phyloP scores from a whole-genome alignment of 2,329 filamentous ascomycete species.

The Penicillium sp. region DNA sequence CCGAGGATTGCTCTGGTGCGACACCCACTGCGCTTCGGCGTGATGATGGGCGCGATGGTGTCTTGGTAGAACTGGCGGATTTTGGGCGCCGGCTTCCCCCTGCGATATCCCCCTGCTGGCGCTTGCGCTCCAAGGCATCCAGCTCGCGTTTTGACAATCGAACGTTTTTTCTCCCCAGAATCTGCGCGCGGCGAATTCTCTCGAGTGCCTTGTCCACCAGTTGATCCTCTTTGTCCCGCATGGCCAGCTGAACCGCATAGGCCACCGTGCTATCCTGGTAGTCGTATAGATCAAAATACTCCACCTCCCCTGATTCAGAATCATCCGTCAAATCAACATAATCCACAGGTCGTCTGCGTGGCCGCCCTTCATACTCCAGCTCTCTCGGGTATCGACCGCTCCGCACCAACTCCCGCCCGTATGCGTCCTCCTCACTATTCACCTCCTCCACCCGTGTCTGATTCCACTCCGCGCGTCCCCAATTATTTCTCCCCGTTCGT shows the following conservation, averaged over 20 bases:
- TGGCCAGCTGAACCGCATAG: slow-evolving; percentile 54
- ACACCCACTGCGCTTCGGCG: slow-evolving; percentile 18
- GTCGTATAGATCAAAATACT: slow-evolving; percentile 54
- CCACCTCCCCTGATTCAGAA: slow-evolving; percentile 45
- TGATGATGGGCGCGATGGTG: slow-evolving; percentile 19
- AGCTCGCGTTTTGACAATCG: slow-evolving; percentile 77
- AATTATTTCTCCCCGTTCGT: slow-evolving; percentile 63
- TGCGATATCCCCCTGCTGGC: slow-evolving; percentile 50
- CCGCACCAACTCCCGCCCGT: slow-evolving; percentile 25
- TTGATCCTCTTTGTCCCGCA: slow-evolving; percentile 68
- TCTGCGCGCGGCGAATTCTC: slow-evolving; percentile 75
- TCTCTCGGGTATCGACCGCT: slow-evolving; percentile 32
- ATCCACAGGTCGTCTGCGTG: slow-evolving; percentile 36
- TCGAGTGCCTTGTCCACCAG: slow-evolving; percentile 75
- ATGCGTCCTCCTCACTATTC: slow-evolving; percentile 44
- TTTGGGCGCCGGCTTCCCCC: slow-evolving; percentile 21
- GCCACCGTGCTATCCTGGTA: slow-evolving; percentile 48
- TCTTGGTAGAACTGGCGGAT: slow-evolving; percentile 22
- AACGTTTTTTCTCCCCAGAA: slow-evolving; percentile 73
- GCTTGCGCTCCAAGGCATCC: slow-evolving; percentile 72
- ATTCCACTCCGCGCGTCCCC: slow-evolving; percentile 55
- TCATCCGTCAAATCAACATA: slow-evolving; percentile 52
- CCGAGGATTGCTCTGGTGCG: slow-evolving; percentile 18
- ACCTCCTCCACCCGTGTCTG: slow-evolving; percentile 44
- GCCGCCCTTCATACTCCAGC: slow-evolving; percentile 35